phyloP scores from a whole-genome alignment of 2,329 filamentous ascomycete species.

The Sporothrix mexicana region DNA sequence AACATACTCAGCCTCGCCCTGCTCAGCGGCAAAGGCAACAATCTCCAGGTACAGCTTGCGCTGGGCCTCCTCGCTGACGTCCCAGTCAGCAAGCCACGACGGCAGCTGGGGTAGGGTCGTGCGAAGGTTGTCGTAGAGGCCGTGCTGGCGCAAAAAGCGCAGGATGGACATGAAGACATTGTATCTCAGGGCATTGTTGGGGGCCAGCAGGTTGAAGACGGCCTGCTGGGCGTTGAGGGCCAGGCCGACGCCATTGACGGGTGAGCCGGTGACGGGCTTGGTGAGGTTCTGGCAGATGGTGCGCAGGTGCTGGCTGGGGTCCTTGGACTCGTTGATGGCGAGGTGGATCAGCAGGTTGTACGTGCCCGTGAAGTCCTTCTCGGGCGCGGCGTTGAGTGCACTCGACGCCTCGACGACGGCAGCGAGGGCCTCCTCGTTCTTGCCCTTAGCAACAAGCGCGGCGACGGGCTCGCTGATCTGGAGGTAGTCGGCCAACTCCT shows the following conservation, averaged over 20 bases:
- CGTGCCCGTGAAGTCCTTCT: conserved; percentile 95
- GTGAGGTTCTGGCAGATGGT: conserved; percentile 88
- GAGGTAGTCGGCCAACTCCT: conserved; percentile 94
- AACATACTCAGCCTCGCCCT: conserved; percentile 75
- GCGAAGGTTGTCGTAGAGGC: conserved; percentile 82
- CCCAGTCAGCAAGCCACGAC: conserved; percentile 82
- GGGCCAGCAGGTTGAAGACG: conserved; percentile 90
- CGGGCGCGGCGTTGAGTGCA: conserved; percentile 81
- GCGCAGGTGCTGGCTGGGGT: conserved; percentile 84
- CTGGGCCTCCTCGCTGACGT: conserved; percentile 78
- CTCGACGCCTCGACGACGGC: conserved; percentile 83
- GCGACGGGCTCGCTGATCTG: conserved; percentile 80
- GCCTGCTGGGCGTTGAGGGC: conserved; percentile 91
- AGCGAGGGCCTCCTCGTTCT: conserved; percentile 87
- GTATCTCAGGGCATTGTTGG: conserved; percentile 79
- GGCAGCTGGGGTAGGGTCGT: conserved; percentile 80
- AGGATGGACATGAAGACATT: conserved; percentile 91
- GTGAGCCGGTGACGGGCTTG: conserved; percentile 84
- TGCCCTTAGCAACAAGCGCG: conserved; percentile 72
- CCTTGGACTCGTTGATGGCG: conserved; percentile 77
- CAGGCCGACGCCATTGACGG: conserved; percentile 81
- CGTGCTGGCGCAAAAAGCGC: conserved; percentile 75
- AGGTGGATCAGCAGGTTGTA: conserved; percentile 98
- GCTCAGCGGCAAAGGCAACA: conserved; percentile 78
- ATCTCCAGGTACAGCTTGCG: conserved; percentile 85